Conservation (phyloP, 768 basidiomycete species). For the Daedaleopsis nitida region DNA sequence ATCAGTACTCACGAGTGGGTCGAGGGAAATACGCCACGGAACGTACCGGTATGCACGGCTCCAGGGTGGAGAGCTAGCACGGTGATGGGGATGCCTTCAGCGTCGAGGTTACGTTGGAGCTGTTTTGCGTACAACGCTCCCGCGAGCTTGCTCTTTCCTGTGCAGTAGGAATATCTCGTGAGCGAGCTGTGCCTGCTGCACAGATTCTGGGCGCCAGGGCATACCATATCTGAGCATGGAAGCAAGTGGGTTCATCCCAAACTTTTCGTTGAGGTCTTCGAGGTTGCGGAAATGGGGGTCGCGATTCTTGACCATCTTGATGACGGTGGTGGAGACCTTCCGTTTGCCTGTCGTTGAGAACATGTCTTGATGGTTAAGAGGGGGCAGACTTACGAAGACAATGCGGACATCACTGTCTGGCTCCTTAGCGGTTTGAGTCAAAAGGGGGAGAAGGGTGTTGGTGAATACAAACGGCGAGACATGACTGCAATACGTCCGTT, state of each 20-base stretch:
- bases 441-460: slow-evolving; percentile 51
- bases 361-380: background rate
- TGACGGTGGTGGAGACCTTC: slow-evolving; percentile 22
- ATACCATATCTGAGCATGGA: slow-evolving; percentile 25
- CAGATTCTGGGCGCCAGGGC: background rate
- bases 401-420: slow-evolving; percentile 60
- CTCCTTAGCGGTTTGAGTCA: slow-evolving; percentile 49
- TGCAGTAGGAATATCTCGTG: background rate
- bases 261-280: slow-evolving; percentile 32
- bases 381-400: slow-evolving; percentile 45
- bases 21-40: too few relatives aligned
- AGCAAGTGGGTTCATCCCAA: slow-evolving; percentile 14
- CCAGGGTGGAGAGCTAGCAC: slow-evolving; percentile 47
- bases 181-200: background rate
- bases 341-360: background rate
- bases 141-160: slow-evolving; percentile 55
- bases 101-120: slow-evolving; percentile 49
- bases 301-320: slow-evolving; percentile 6
- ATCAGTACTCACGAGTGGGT: too few relatives aligned
- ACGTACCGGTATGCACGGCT: slow-evolving; percentile 37
- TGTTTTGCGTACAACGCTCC: slow-evolving; percentile 50
- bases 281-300: slow-evolving; percentile 20
- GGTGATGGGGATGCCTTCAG: slow-evolving; percentile 38
- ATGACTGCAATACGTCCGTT: slow-evolving; percentile 39
- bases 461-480: slow-evolving; percentile 61